These are phyloP conservation scores for Rhododendron kiyosumense DNA, from an alignment of 148 eudicot genomes.

Conservation along the genomic window DNA sequence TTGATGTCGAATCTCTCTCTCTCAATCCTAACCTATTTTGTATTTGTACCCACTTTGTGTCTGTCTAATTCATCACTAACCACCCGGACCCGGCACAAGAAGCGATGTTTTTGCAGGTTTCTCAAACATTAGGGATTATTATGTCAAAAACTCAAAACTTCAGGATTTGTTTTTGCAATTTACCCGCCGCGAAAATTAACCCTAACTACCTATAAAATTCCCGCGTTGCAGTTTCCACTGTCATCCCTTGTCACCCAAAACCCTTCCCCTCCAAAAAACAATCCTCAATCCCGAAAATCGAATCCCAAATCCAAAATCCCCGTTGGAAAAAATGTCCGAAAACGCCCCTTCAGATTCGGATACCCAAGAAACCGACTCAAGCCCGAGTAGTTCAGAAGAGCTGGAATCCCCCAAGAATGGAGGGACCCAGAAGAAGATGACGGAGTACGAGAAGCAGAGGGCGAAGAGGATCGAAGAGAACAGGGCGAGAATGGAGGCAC, in stretches of 20 bases:
- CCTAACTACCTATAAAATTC: background rate
- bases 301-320: background rate
- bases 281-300: background rate
- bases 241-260: background rate
- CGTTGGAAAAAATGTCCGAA: constrained; percentile 11
- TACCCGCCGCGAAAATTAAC: background rate
- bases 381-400: constrained; percentile 19
- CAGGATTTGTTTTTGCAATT: background rate
- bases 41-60: too few species aligned
- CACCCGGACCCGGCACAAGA: background rate
- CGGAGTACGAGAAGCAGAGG: constrained; percentile 67
- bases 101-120: background rate
- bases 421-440: constrained; percentile 12
- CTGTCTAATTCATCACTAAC: too few species aligned
- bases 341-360: constrained; percentile 18
- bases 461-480: constrained; percentile 58
- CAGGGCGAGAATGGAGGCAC: constrained; percentile 58
- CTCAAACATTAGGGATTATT: background rate
- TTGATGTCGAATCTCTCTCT: too few species aligned
- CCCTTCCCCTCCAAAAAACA: background rate
- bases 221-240: background rate
- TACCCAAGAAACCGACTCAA: constrained; percentile 19
- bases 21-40: too few species aligned
- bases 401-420: constrained; percentile 18
- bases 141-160: background rate